Base-by-base conservation (phyloP, 23 red algal genomes). In the Pyropia haitanensis region DNA sequence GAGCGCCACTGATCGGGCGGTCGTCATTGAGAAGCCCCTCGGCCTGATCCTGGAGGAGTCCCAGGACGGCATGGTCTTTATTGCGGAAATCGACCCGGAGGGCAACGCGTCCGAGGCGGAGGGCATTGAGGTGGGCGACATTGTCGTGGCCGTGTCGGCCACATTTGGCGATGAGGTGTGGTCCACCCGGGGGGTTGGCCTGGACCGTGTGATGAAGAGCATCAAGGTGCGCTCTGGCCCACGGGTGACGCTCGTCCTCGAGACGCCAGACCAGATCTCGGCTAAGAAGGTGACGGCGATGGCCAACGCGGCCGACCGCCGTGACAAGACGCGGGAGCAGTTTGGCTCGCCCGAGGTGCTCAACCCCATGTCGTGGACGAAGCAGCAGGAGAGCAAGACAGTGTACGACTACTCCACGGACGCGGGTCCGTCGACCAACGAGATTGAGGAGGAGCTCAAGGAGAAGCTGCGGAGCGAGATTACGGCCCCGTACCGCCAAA, bases 111-210 rank as follows among this genome's bases (percentile, higher is more conserved):
- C 85, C 18, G 67, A 56, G 17, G 73, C 79, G 27, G 94, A 79
- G 0, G 67, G 83, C 17, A 63, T 98, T n/a, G 64, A 77, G 3
- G 82, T 82, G 34, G 94, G 94, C 29, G 84, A 98, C 25, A 75
- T 98, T 18, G 75, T 98, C 26, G 85, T 89, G n/a, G 94, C 94
- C 7, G 79, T 98, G 24, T 87, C 79, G 32, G 94, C 94, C 34
- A 98, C 94, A 0, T 98, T 98, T 64, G 94, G 94, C 14, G 94
- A 98, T 15, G 94, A 98, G 29, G 73, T 98, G 19, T 98, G 94
- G 94, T 90, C 84, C 53, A 89, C 85, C 5, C 72, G 94, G 27
- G 94, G 94, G 32, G 86, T 98, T 14, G 94, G 94, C 16, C 77
- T 98, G 12, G 84, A 83, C 30, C 80, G 87, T 61, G 87, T 98